phyloP scores from a whole-genome alignment of 805 yeast genomes.

The Cyberlindnera sargentensis region DNA sequence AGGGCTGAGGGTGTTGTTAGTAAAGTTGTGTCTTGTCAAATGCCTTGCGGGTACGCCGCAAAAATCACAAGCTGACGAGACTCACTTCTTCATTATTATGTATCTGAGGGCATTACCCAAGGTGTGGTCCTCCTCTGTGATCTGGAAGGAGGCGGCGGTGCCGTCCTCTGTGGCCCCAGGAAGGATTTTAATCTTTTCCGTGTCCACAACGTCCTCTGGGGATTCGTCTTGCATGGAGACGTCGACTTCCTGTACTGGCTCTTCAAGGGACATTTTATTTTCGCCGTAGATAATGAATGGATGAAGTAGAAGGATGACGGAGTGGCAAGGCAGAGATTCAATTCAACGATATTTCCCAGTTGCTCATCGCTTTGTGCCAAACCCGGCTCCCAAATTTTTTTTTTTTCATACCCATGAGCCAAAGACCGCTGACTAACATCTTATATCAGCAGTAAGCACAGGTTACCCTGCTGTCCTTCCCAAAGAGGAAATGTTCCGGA shows the following conservation, averaged over 20 bases:
- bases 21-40: neutral
- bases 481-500: too few species aligned
- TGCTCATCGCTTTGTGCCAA: too few species aligned
- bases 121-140: constrained; percentile 92
- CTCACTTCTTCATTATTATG: constrained; percentile 80
- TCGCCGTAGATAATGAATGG: too few species aligned
- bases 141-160: constrained; percentile 89
- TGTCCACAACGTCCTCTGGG: constrained; percentile 14
- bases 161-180: constrained; percentile 94
- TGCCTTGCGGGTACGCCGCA: too few species aligned
- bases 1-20: constrained; percentile 34
- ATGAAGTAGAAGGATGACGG: too few species aligned
- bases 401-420: too few species aligned
- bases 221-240: constrained; percentile 21
- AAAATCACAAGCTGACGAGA: neutral
- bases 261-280: constrained; percentile 17
- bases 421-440: too few species aligned
- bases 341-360: too few species aligned
- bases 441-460: too few species aligned
- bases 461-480: too few species aligned
- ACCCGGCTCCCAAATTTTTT: too few species aligned
- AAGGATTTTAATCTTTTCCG: constrained; percentile 30
- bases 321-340: too few species aligned
- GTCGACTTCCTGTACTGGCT: constrained; percentile 19
- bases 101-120: constrained; percentile 90